Base-by-base conservation (phyloP, 768 basidiomycete genomes). In the Melanogaster broomeanus region DNA sequence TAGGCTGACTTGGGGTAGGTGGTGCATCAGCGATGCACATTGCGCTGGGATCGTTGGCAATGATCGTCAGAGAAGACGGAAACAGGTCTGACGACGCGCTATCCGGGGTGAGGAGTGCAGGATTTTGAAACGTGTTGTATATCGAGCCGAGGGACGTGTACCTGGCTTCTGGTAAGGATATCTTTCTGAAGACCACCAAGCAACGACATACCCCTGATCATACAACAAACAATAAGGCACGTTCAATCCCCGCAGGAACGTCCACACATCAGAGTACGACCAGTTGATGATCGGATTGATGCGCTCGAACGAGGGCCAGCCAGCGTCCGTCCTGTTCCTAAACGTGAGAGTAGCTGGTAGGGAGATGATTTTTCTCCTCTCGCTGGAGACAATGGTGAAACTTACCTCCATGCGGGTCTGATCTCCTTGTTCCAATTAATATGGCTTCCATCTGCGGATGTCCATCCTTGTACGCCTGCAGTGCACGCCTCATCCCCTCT, bases 121-220 rank as follows among this genome's bases (percentile, higher is more conserved):
- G 95, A 62, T 98, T 98, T 0, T 86, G 93, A 65, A 87, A 88
- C 0, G 97, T 98, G 72, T 98, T 97, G 71, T 83, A 91, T 8
- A 89, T 93, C 11, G 95, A 97, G 16, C 97, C 96, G 18, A 99
- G 82, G 5, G 96, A 98, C 3, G 97, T 99, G 70, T 96, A 99
- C n/a, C 94, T 96, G 56, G 42, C 6, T 35, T 19, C 19, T 39
- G 12, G 51, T 28, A 55, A 35, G 40, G 30, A 31, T 9, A 22
- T 19, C 34, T 27, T 34, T 25, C 47, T 21, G 37, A 3, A 44
- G 41, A 19, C 42, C 31, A 4, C 34, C 13, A 44, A 45, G 1
- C 13, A 11, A 45, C 45, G 11, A 68, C 85, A 49, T 51, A 95
- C 90, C 96, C 97, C 71, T 89, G 77, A 61, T 98, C 93, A 62